Conservation (phyloP, 2,329 filamentous ascomycete species). For the Xylariales sp. region DNA sequence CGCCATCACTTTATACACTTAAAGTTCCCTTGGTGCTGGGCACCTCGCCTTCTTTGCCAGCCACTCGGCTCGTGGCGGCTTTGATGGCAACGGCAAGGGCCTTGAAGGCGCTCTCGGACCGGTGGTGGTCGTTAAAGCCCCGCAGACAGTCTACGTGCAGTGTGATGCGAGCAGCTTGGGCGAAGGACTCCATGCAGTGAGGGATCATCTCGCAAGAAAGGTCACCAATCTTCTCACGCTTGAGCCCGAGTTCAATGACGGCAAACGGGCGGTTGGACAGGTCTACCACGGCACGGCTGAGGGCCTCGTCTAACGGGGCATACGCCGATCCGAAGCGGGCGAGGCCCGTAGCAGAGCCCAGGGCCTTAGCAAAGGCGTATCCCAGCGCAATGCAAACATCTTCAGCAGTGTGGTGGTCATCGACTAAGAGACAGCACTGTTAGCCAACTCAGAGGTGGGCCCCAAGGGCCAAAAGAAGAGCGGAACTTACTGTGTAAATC, state of each 20-base stretch:
- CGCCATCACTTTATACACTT: conserved; percentile 53
- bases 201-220: conserved; percentile 96
- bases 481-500: conserved; percentile 76
- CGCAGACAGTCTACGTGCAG: conserved; percentile 90
- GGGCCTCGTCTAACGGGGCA: conserved; percentile 89
- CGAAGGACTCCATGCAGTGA: conserved; percentile 92
- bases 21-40: conserved; percentile 95
- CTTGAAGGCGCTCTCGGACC: conserved; percentile 96
- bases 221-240: conserved; percentile 89
- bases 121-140: conserved; percentile 92
- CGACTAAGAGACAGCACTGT: conserved; percentile 51
- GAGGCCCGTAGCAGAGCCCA: conserved; percentile 74
- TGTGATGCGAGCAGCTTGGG: conserved; percentile 84
- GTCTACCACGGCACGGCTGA: conserved; percentile 90
- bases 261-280: conserved; percentile 86
- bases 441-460: background rate
- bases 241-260: conserved; percentile 78
- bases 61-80: conserved; percentile 68
- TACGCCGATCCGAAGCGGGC: conserved; percentile 90
- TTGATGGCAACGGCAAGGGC: conserved; percentile 83
- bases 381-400: conserved; percentile 92
- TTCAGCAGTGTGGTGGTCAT: conserved; percentile 98
- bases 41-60: conserved; percentile 84
- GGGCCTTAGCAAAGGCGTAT: conserved; percentile 73
- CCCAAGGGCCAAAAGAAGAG: background rate